phyloP scores from a whole-genome alignment of 2,329 filamentous ascomycete genomes.

The Sarocladiaceae sp. region DNA sequence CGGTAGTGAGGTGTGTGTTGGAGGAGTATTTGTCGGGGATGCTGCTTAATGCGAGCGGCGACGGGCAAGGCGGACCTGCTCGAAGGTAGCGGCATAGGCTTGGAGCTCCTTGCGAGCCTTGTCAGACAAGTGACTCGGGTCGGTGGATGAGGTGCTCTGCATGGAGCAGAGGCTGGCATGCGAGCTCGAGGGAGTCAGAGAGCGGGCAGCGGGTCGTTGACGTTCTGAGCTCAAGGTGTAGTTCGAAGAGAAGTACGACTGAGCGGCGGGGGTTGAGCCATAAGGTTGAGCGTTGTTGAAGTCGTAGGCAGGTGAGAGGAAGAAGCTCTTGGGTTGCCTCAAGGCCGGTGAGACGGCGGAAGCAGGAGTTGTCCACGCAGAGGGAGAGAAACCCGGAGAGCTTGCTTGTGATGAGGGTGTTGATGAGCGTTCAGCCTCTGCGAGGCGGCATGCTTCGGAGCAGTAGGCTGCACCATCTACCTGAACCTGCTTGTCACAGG shows the following conservation, averaged over 20 bases:
- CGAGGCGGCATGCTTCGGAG: constrained; percentile 84
- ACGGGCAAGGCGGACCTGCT: constrained; percentile 65
- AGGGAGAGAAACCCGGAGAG: constrained; percentile 49
- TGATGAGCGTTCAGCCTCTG: constrained; percentile 75
- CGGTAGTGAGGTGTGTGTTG: constrained; percentile 9
- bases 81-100: constrained; percentile 84
- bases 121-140: constrained; percentile 60
- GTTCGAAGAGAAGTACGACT: constrained; percentile 20
- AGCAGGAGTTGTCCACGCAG: constrained; percentile 33
- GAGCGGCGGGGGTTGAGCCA: constrained; percentile 42
- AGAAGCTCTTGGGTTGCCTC: constrained; percentile 42
- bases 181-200: constrained; percentile 69
- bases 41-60: constrained; percentile 51
- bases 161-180: constrained; percentile 81
- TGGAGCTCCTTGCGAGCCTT: constrained; percentile 75
- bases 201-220: constrained; percentile 26
- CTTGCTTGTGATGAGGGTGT: constrained; percentile 53
- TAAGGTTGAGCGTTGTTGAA: constrained; percentile 63
- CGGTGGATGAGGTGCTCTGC: constrained; percentile 57
- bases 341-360: constrained; percentile 11
- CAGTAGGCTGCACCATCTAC: constrained; percentile 81
- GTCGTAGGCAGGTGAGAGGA: constrained; percentile 71
- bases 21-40: constrained; percentile 9
- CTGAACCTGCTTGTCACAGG: constrained; percentile 76
- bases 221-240: constrained; percentile 24